Evolutionary conservation across 345 rosid species (phyloP).

Genomic region (Acer yangbiense): DNA sequence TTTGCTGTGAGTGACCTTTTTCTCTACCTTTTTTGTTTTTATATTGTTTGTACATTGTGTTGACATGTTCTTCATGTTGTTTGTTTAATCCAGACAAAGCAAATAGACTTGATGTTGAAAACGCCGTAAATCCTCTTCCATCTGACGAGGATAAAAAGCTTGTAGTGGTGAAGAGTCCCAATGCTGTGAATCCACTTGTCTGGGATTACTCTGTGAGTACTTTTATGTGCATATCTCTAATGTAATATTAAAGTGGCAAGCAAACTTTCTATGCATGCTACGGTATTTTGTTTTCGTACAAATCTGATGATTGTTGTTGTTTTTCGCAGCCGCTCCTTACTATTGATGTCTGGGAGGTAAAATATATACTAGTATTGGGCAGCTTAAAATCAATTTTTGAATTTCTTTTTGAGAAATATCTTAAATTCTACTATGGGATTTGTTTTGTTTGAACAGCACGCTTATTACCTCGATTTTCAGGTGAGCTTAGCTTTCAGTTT

Average conservation of each 20-base stretch:
- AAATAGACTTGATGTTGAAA: slow-evolving; percentile 64
- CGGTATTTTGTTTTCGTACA: slow-evolving; percentile 9
- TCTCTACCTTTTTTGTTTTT: background rate
- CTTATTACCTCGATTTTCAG: slow-evolving; percentile 94
- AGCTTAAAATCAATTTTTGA: background rate
- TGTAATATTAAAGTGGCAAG: too few species aligned
- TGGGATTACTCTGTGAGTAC: slow-evolving; percentile 86
- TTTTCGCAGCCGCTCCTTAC: slow-evolving; percentile 92
- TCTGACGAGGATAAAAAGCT: slow-evolving; percentile 79
- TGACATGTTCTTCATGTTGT: slow-evolving; percentile 1
- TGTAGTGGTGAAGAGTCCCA: slow-evolving; percentile 80
- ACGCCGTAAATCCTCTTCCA: slow-evolving; percentile 69
- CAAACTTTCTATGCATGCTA: background rate
- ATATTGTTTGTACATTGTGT: slow-evolving; percentile 7
- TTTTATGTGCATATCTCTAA: background rate
- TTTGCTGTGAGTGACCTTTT: slow-evolving; percentile 60
- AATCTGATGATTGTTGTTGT: slow-evolving; percentile 27
- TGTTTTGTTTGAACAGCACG: slow-evolving; percentile 60
- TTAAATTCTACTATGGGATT: slow-evolving; percentile 14
- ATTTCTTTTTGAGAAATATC: background rate
- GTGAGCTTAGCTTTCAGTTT: slow-evolving; percentile 34
- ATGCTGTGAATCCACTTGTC: slow-evolving; percentile 77
- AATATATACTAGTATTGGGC: background rate
- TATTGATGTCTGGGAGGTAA: slow-evolving; percentile 98
- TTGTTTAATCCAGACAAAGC: slow-evolving; percentile 66